Conservation (phyloP, 164 flowering plant species). For the Macadamia tetraphylla region DNA sequence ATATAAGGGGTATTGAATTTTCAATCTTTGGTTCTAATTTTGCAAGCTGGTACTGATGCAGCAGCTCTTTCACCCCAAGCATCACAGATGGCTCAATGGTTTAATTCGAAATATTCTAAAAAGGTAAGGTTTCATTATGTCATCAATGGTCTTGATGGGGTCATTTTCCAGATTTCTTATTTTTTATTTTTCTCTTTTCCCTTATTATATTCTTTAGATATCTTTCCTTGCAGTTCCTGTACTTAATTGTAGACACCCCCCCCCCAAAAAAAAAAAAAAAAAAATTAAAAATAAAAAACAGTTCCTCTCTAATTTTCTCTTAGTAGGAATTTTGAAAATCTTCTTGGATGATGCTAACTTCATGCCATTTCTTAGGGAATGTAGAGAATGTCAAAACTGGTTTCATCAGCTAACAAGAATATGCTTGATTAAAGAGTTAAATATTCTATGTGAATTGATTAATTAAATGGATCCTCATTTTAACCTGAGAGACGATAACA, state of each 20-base stretch:
- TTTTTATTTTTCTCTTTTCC: neutral
- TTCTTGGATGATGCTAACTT: neutral
- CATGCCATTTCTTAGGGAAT: neutral
- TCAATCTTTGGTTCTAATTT: neutral
- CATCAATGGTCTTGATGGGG: neutral
- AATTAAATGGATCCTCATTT: no score
- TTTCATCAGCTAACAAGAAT: no score
- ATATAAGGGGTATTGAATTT: neutral
- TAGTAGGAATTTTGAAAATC: neutral
- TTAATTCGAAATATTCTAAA: constrained; percentile 67
- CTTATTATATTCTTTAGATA: neutral
- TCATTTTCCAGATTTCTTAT: neutral
- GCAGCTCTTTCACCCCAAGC: constrained; percentile 38
- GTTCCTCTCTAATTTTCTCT: no score
- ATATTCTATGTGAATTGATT: no score
- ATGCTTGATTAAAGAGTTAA: no score
- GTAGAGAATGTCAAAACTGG: no score
- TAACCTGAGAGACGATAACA: no score
- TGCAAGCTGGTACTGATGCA: constrained; percentile 22
- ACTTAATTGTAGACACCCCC: neutral
- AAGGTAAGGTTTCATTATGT: constrained; percentile 42
- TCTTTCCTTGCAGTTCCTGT: neutral
- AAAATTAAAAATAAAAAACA: no score
- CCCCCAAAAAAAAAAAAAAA: no score
- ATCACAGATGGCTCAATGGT: constrained; percentile 66